phyloP scores from a whole-genome alignment of 2,329 filamentous ascomycete species.

The Neofusicoccum umdonicola region DNA sequence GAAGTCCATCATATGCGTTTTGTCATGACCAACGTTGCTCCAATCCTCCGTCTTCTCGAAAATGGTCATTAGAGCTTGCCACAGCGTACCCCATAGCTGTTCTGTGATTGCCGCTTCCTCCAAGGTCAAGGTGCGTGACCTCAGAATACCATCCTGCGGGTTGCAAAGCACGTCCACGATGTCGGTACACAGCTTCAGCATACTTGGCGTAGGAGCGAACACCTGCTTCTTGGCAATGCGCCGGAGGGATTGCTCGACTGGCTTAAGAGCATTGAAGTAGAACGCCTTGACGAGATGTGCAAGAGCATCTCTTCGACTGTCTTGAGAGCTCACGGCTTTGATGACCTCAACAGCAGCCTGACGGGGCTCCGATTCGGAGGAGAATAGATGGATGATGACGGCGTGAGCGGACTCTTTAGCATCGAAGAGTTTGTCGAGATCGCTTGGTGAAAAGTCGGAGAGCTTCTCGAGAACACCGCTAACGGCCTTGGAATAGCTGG shows the following conservation, averaged over 20 bases:
- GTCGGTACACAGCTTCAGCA: slow-evolving; percentile 61
- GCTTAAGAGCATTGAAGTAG: slow-evolving; percentile 56
- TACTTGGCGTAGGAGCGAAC: slow-evolving; percentile 59
- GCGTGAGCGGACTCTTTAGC: slow-evolving; percentile 68
- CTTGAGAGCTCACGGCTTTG: slow-evolving; percentile 75
- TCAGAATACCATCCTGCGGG: slow-evolving; percentile 60
- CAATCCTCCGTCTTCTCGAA: slow-evolving; percentile 82
- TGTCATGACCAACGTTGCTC: slow-evolving; percentile 70
- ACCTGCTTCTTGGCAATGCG: slow-evolving; percentile 56
- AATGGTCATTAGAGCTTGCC: slow-evolving; percentile 76
- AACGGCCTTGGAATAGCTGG: slow-evolving; percentile 60
- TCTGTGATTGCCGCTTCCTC: slow-evolving; percentile 66
- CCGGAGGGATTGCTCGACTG: slow-evolving; percentile 56
- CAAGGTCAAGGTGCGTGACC: slow-evolving; percentile 56
- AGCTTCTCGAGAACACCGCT: slow-evolving; percentile 74
- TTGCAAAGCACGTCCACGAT: slow-evolving; percentile 64
- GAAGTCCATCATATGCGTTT: slow-evolving; percentile 81
- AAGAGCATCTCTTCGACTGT: slow-evolving; percentile 59
- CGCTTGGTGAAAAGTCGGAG: slow-evolving; percentile 68
- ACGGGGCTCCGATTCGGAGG: slow-evolving; percentile 74
- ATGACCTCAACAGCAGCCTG: slow-evolving; percentile 78
- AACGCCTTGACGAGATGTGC: slow-evolving; percentile 58
- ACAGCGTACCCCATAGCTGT: slow-evolving; percentile 80
- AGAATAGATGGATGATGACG: slow-evolving; percentile 76
- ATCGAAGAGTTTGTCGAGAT: slow-evolving; percentile 68